Evolutionary conservation across 2,329 filamentous ascomycete species (phyloP).

Genomic region (Corniculantispora saksenae): DNA sequence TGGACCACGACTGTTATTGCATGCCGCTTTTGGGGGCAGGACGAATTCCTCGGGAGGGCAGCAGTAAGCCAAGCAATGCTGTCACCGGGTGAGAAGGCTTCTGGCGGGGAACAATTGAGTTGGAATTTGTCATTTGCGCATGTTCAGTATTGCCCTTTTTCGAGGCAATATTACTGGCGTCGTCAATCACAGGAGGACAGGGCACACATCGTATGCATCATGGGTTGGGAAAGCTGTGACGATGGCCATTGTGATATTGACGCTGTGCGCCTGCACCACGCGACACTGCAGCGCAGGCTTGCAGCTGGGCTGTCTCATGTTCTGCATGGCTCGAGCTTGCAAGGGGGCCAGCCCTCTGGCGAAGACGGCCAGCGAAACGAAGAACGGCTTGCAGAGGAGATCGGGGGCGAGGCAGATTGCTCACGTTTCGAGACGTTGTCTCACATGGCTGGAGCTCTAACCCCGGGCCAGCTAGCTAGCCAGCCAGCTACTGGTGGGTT

Average conservation of each 20-base stretch:
- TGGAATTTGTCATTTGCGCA: not conserved
- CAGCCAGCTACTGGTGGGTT: too few species aligned
- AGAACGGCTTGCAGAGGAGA: not conserved
- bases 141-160: too few species aligned
- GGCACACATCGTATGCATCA: too few species aligned
- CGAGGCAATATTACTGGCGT: not conserved
- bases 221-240: not conserved
- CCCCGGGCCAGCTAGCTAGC: too few species aligned
- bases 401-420: conserved; percentile 10
- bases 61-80: not conserved
- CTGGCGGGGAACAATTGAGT: not conserved
- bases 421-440: conserved; percentile 18
- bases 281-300: not conserved
- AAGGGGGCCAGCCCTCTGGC: not conserved
- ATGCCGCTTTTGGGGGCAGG: not conserved
- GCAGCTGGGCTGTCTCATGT: conserved; percentile 4
- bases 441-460: conserved; percentile 13
- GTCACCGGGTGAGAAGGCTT: not conserved
- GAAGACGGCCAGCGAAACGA: not conserved
- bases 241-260: not conserved
- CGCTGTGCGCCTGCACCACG: not conserved
- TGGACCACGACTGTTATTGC: not conserved
- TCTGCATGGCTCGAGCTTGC: conserved; percentile 3
- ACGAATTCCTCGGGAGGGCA: not conserved
- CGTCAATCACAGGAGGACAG: not conserved